Evolutionary conservation across 139 green algal genomes (phyloP), one percentile per base, ranked within the genome.

Genomic region (Asterochloris erici): DNA sequence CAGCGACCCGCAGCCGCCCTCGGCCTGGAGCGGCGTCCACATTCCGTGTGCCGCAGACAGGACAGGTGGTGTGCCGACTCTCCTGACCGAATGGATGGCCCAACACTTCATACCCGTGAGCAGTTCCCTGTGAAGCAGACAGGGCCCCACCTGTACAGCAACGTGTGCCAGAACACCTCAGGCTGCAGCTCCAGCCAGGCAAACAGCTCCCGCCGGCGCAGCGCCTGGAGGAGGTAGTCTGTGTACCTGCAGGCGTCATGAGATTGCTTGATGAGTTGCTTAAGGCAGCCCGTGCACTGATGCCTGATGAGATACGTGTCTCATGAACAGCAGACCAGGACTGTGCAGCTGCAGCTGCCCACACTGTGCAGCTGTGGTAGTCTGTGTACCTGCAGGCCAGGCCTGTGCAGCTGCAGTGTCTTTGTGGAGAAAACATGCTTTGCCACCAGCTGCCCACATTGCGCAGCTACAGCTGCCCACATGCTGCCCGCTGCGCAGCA

Each of bases 191-290:
- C 70, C 64, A 99, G 84, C 89, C 89, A 96, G 66, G 80, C 27
- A 81, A 97, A 96, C 61, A 97, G 88, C 80, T 97, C 91, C 12
- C 90, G 88, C 73, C 84, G 76, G 15, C 38, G 15, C 68, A 99
- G 81, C 0, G 95, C 91, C 15, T 93, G 88, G 26, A 97, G 82
- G 60, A 98, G 87, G 90, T 96, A 98, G 68, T 92, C 87, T 11
- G 89, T 86, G 88, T 98, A 98, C 68, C 91, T 92, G 87, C 71
- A 69, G 10, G n/a, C 66, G 15, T 21, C 14, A 62, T n/a, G n/a
- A n/a, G n/a, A n/a, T n/a, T n/a, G n/a, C n/a, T n/a, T n/a, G n/a
- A n/a, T n/a, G n/a, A n/a, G n/a, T n/a, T n/a, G n/a, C n/a, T n/a
- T n/a, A n/a, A n/a, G n/a, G n/a, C n/a, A n/a, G n/a, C n/a, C n/a